Percentiles rank a stretch among this genome's conserved stretches.
These are phyloP conservation scores for Typha latifolia DNA, from an alignment of 176 grass and related monocot species.

Conservation along the genomic window DNA sequence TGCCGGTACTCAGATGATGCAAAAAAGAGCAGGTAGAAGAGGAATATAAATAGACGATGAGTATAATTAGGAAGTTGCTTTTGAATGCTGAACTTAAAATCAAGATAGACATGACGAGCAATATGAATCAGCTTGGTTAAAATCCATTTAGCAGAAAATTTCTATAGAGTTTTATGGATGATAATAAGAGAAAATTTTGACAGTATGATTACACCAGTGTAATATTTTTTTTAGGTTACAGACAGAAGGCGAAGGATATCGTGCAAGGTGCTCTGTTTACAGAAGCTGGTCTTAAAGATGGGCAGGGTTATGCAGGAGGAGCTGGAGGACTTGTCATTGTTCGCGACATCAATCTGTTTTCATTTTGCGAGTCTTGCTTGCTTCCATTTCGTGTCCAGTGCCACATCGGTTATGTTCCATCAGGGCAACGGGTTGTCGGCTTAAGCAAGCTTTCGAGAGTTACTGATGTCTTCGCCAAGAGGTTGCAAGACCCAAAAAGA, in stretches of 20 bases:
- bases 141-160: too few species aligned
- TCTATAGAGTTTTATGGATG: too few species aligned
- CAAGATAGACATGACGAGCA: too few species aligned
- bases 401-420: slow-evolving; percentile 89
- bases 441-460: slow-evolving; percentile 97
- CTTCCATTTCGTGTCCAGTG: slow-evolving; percentile 78
- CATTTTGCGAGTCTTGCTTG: slow-evolving; percentile 87
- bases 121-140: too few species aligned
- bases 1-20: too few species aligned
- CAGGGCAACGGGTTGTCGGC: slow-evolving; percentile 63
- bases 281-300: slow-evolving; percentile 63
- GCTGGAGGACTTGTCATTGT: slow-evolving; percentile 75
- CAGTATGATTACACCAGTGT: too few species aligned
- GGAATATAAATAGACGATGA: too few species aligned
- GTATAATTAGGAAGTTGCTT: too few species aligned
- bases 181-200: too few species aligned
- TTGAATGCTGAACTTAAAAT: too few species aligned
- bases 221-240: slow-evolving; percentile 52
- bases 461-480: slow-evolving; percentile 77
- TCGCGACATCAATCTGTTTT: slow-evolving; percentile 75
- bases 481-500: slow-evolving; percentile 76
- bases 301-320: slow-evolving; percentile 57
- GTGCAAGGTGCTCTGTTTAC: slow-evolving; percentile 84
- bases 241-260: slow-evolving; percentile 64
- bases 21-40: too few species aligned